These are phyloP conservation scores for Trypanosomatidae sp. DNA, from an alignment of 208 protist species.

Conservation along the genomic window DNA sequence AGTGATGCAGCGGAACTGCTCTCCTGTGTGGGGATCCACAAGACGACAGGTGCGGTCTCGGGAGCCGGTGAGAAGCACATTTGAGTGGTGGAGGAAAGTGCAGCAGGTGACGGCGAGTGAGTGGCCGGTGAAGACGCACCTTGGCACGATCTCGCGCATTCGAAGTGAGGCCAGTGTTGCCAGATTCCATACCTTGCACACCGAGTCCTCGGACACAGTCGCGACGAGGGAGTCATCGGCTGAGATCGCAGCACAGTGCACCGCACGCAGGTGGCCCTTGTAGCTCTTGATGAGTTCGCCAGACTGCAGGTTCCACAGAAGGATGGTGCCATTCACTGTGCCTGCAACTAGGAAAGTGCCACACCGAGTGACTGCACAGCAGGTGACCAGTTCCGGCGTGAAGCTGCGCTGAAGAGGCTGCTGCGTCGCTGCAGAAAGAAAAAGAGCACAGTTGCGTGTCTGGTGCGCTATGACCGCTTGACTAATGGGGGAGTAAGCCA, in stretches of 20 bases:
- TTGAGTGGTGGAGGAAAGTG: slow-evolving; percentile 49
- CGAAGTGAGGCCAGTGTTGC: slow-evolving; percentile 35
- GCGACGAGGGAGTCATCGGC: slow-evolving; percentile 56
- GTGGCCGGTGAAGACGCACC: slow-evolving; percentile 64
- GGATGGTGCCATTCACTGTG: slow-evolving; percentile 51
- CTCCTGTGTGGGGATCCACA: slow-evolving; percentile 51
- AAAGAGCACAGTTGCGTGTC: slow-evolving; percentile 45
- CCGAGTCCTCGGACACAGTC: slow-evolving; percentile 73
- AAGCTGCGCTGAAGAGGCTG: slow-evolving; percentile 78
- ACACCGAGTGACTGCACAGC: slow-evolving; percentile 48
- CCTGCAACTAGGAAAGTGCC: slow-evolving; percentile 73
- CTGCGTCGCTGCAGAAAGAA: slow-evolving; percentile 60
- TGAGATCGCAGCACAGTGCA: slow-evolving; percentile 63
- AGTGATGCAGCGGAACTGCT: slow-evolving; percentile 50
- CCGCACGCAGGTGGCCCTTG: slow-evolving; percentile 54
- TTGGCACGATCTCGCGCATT: slow-evolving; percentile 26
- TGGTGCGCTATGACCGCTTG: slow-evolving; percentile 53
- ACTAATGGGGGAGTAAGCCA: slow-evolving; percentile 45
- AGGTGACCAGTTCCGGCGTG: slow-evolving; percentile 55
- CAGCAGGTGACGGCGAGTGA: slow-evolving; percentile 66
- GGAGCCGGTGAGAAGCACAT: slow-evolving; percentile 63
- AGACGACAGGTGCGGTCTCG: slow-evolving; percentile 72
- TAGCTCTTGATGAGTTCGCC: slow-evolving; percentile 68
- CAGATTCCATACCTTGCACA: slow-evolving; percentile 75
- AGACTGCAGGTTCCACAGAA: slow-evolving; percentile 69